Evolutionary conservation across 768 basidiomycete species (phyloP), one percentile per base, ranked within the genome.

Genomic region (Neoboletus brunneissimus): DNA sequence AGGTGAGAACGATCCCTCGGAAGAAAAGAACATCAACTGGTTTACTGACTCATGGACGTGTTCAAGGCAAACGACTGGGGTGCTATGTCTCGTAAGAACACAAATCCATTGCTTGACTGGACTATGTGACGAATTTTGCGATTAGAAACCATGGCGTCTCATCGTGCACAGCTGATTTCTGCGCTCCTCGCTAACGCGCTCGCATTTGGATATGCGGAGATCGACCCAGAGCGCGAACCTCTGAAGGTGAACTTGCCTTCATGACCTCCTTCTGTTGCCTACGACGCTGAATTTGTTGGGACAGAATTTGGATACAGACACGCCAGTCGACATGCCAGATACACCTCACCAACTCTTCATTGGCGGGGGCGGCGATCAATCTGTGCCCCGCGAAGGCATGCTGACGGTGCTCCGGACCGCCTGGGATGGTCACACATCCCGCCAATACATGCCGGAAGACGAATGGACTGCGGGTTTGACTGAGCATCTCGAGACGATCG

Each of bases 1-100:
- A 86, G 76, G 85, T 81, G 47, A 55, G 52, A 34, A 15, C 51
- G 1, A 0, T 49, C 15, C 7, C 3, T 51, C 5, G 5, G 29
- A 29, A 29, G 29, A 9, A 29, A 29, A 25, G 1, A 5, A 27
- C 23, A 16, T 35, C 34, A 20, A n/a, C 12, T 50, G 4, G 7
- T 25, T 18, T 38, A 6, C 37, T 60, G n/a, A 53, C 29, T 41
- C 9, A 8, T 15, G 18, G 20, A 43, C 3, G 4, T 45, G 3
- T 45, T 42, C 12, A 53, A 85, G 84, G 77, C 81, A 3, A 84
- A 84, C 37, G 85, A 86, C 57, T 86, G 85, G 84, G 81, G 82
- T 16, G 75, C 84, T 0, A 71, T 86, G 48, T 84, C 84, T 45
- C 83, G 85, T 86, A 60, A 47, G 82, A 67, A 11, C 2, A 16